phyloP scores from a whole-genome alignment of 2,329 filamentous ascomycete genomes.

The Pseudopithomyces chartarum region DNA sequence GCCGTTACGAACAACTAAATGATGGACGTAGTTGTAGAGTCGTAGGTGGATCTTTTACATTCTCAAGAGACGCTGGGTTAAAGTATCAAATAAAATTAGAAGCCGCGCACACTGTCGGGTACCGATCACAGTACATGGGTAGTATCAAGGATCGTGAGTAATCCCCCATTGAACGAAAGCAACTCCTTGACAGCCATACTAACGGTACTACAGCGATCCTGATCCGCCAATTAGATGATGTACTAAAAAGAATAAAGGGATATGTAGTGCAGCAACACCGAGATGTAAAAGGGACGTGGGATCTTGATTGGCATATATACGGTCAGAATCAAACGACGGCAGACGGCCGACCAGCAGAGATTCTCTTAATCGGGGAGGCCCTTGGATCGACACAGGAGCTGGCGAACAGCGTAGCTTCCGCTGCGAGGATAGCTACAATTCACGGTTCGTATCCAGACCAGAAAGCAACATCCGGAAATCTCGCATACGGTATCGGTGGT shows the following conservation, averaged over 20 bases:
- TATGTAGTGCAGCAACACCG: conserved; percentile 20
- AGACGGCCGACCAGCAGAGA: conserved; percentile 38
- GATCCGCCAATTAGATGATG: conserved; percentile 19
- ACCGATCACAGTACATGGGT: conserved; percentile 54
- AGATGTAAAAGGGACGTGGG: conserved; percentile 30
- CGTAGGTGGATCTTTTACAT: conserved; percentile 41
- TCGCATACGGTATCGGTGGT: conserved; percentile 52
- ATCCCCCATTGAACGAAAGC: too few relatives aligned
- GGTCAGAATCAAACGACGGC: conserved; percentile 49
- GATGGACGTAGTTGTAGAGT: conserved; percentile 48
- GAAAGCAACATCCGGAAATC: conserved; percentile 59
- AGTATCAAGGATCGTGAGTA: conserved; percentile 47
- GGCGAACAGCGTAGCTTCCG: conserved; percentile 51
- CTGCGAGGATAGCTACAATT: conserved; percentile 44
- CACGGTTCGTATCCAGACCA: conserved; percentile 58
- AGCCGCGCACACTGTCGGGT: conserved; percentile 51
- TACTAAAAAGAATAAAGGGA: conserved; percentile 14
- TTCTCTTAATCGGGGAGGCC: conserved; percentile 56
- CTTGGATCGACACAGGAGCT: conserved; percentile 53
- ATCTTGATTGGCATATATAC: conserved; percentile 54
- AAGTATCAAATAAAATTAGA: conserved; percentile 58
- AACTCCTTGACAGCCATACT: not conserved
- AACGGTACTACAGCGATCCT: conserved; percentile 25
- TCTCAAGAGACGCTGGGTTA: conserved; percentile 23
- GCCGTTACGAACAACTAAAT: conserved; percentile 51